Percentiles rank a stretch among this genome's conserved stretches.
phyloP scores from a whole-genome alignment of 2,329 filamentous ascomycete genomes.

The Microdochium nivale region DNA sequence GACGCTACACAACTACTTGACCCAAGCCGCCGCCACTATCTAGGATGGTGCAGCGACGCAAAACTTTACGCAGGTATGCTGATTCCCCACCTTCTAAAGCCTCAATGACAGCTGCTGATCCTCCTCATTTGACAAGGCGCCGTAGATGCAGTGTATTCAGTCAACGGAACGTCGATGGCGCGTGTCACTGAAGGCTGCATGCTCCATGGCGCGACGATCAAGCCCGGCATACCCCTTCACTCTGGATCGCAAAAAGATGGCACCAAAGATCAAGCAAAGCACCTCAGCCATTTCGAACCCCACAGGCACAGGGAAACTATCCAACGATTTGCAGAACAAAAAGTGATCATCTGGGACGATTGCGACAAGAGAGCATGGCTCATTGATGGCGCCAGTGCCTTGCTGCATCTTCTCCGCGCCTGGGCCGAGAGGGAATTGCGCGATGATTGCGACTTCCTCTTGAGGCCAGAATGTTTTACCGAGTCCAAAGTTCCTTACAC shows the following conservation, averaged over 20 bases:
- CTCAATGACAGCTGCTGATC: background rate
- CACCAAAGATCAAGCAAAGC: background rate
- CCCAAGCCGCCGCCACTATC: background rate
- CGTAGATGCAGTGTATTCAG: background rate
- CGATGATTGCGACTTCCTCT: slow-evolving; percentile 8
- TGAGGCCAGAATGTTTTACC: slow-evolving; percentile 3
- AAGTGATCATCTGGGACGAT: slow-evolving; percentile 23
- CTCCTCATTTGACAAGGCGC: background rate
- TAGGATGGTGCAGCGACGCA: background rate
- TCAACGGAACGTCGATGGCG: background rate
- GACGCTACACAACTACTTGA: background rate
- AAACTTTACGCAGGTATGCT: background rate
- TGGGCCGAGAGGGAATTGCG: slow-evolving; percentile 11
- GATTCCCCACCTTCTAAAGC: background rate
- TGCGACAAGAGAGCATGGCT: slow-evolving; percentile 24
- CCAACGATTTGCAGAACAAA: background rate
- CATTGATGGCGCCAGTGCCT: slow-evolving; percentile 22
- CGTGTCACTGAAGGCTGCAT: background rate
- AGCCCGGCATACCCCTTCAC: background rate
- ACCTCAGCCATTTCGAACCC: background rate
- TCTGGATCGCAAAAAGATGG: background rate
- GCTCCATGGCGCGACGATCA: background rate
- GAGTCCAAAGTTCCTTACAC: background rate
- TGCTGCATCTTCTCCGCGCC: slow-evolving; percentile 25
- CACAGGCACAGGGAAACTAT: background rate